phyloP scores from a whole-genome alignment of 179 eudicot species.

The Gypsophila paniculata region DNA sequence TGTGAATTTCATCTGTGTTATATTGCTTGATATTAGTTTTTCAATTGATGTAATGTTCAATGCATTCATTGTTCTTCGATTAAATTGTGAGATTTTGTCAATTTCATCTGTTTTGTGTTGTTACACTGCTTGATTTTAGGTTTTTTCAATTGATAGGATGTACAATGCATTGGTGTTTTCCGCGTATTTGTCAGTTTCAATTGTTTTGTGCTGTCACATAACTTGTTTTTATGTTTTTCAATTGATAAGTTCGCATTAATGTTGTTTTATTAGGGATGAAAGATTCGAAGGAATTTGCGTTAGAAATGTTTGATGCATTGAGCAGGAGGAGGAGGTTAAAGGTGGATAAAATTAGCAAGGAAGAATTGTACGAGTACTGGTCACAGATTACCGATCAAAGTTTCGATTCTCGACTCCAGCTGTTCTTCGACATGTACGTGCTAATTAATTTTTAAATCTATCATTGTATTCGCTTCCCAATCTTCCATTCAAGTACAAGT shows the following conservation, averaged over 20 bases:
- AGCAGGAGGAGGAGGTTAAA: conserved; percentile 74
- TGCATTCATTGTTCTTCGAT: background rate
- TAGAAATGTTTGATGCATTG: conserved; percentile 77
- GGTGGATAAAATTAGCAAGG: conserved; percentile 73
- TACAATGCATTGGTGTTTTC: background rate
- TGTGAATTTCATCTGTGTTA: background rate
- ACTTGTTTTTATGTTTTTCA: background rate
- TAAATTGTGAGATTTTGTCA: background rate
- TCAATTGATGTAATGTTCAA: background rate
- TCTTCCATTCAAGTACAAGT: too few species aligned
- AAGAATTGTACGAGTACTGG: conserved; percentile 80
- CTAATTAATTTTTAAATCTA: background rate
- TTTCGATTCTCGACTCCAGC: conserved; percentile 95
- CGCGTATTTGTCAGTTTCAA: background rate
- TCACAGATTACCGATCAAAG: conserved; percentile 82
- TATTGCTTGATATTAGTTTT: background rate
- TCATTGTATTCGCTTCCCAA: background rate
- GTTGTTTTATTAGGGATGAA: conserved; percentile 53
- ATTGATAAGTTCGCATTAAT: background rate
- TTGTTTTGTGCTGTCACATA: background rate
- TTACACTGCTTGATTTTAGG: background rate
- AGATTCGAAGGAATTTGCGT: conserved; percentile 79
- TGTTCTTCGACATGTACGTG: conserved; percentile 94
- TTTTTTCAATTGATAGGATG: background rate
- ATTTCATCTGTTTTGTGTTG: background rate